These are phyloP conservation scores for Bullera alba DNA, from an alignment of 768 basidiomycete species.

Conservation along the genomic window DNA sequence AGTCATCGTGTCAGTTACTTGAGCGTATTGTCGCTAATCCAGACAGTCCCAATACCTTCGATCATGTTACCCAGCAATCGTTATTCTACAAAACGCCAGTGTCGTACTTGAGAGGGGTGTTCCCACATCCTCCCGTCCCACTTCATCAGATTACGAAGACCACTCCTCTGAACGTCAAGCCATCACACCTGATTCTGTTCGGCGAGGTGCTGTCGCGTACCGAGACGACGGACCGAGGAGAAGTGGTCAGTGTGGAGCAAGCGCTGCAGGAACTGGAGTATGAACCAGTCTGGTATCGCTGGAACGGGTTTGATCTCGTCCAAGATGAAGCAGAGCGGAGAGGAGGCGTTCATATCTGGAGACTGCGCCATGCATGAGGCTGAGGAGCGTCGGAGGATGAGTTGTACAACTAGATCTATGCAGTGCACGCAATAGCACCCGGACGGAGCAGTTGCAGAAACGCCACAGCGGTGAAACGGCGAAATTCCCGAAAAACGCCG, in stretches of 20 bases:
- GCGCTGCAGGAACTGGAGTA: slow-evolving; percentile 59
- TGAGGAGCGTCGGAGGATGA: not conserved
- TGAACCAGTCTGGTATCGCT: slow-evolving; percentile 57
- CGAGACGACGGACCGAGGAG: not conserved
- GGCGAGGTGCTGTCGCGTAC: slow-evolving; percentile 57
- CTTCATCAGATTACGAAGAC: slow-evolving; percentile 46
- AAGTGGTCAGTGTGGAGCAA: slow-evolving; percentile 47
- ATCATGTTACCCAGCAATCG: slow-evolving; percentile 72
- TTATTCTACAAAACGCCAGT: slow-evolving; percentile 70
- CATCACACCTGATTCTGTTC: slow-evolving; percentile 73
- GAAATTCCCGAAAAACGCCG: slow-evolving; percentile 27
- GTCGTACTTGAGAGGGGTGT: slow-evolving; percentile 59
- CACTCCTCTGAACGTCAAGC: slow-evolving; percentile 61
- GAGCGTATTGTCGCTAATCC: not conserved
- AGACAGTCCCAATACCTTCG: not conserved
- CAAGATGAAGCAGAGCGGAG: slow-evolving; percentile 66
- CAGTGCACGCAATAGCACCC: not conserved
- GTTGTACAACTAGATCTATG: not conserved
- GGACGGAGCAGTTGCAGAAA: not conserved
- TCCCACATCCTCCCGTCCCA: slow-evolving; percentile 53
- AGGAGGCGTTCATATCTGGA: slow-evolving; percentile 68
- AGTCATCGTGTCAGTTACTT: slow-evolving; percentile 34
- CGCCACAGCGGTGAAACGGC: slow-evolving; percentile 2
- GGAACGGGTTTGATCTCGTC: slow-evolving; percentile 54
- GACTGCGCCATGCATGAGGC: not conserved